Evolutionary conservation across 345 rosid genomes (phyloP).

Genomic region (Melaleuca alternifolia): DNA sequence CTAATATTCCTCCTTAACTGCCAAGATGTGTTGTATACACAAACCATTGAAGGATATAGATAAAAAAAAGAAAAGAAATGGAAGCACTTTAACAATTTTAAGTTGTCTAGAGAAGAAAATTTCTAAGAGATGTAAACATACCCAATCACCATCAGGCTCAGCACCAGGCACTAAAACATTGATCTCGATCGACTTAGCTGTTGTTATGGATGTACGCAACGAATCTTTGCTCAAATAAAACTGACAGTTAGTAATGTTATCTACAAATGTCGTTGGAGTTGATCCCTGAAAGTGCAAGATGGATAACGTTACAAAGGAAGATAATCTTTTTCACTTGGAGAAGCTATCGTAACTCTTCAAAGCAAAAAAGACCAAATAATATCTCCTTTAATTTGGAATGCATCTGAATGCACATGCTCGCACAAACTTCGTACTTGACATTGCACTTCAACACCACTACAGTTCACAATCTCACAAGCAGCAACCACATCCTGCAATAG

Average conservation of each 20-base stretch:
- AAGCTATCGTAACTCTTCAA: not conserved
- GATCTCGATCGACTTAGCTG: conserved; percentile 93
- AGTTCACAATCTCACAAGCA: conserved; percentile 95
- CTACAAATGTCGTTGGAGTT: conserved; percentile 91
- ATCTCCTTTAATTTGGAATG: not conserved
- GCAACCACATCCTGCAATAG: conserved; percentile 86
- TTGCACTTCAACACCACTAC: conserved; percentile 90
- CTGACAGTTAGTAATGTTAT: conserved; percentile 84
- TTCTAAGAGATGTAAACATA: conserved; percentile 16
- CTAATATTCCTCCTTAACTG: not conserved
- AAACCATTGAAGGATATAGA: not conserved
- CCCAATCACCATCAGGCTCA: conserved; percentile 69
- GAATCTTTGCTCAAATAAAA: conserved; percentile 75
- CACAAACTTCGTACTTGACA: conserved; percentile 59
- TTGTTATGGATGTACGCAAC: conserved; percentile 64
- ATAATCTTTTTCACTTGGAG: not conserved
- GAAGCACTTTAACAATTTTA: not conserved
- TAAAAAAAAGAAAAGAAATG: not conserved
- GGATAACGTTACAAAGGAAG: not conserved
- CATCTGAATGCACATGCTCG: not conserved
- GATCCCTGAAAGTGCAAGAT: conserved; percentile 45
- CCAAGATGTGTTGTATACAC: not conserved
- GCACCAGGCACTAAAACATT: conserved; percentile 80
- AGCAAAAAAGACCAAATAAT: not conserved
- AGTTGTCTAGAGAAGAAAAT: not conserved